Base-by-base conservation (phyloP, 179 eudicot genomes). In the Silene coronaria region DNA sequence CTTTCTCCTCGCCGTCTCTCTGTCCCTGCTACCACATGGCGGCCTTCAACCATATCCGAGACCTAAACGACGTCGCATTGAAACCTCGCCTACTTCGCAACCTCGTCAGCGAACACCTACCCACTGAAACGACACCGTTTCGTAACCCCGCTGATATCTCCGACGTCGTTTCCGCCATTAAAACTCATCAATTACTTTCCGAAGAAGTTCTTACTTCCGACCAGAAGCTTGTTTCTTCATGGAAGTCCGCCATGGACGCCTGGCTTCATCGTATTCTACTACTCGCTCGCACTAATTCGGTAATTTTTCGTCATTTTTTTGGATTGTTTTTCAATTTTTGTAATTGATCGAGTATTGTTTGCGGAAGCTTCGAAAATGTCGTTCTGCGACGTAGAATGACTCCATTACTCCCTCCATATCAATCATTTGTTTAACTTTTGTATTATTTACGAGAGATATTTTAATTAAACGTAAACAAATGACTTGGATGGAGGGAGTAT, bases 221-320 rank as follows among this genome's bases (percentile, higher is more conserved):
- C 38, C 74, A 72, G 5, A 85, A 86, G 67, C 38, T 72, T 16
- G 70, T 80, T 34, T 85, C 84, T 3, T 77, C 65, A 48, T 95
- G 97, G 97, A 86, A 84, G 34, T 75, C 89, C 8, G 85, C 91
- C 22, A 79, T 95, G 0, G 96, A 92, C 73, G 55, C 81, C 17
- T 95, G 99, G 97, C 70, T 89, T 71, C 78, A 84, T 63, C 97
- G 88, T 24, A 28, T 87, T 65, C 67, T 86, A 61, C 46, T 72
- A 66, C 97, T 92, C n/a, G 77, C 84, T 55, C 81, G 91, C 5
- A 75, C 83, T 70, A 71, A 85, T 68, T 72, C 79, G 95, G 99
- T 95, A 74, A 77, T 24, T 17, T 12, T 27, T 27, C n/a, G 51
- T 45, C 1, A 3, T 10, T 16, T 8, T 2, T 5, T 13, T 23